Base-by-base conservation (phyloP, 2,329 filamentous ascomycete species). In the Epichloe coenophiala region DNA sequence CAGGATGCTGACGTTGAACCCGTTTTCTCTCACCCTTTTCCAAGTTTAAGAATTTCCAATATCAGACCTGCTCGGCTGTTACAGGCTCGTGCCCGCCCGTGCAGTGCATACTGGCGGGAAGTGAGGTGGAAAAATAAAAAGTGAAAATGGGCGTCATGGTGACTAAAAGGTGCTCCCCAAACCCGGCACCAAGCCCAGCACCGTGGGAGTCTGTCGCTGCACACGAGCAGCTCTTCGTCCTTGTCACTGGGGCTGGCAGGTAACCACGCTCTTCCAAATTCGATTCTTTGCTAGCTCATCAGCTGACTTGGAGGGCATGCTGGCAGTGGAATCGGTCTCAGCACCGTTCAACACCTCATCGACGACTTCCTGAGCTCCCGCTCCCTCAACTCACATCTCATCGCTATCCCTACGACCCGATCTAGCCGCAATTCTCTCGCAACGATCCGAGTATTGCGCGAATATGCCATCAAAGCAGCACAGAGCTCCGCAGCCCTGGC, bases 241-340 rank as follows among this genome's bases (percentile, higher is more conserved):
- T 95, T 39, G 79, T 95, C 40, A 95, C 88, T 0, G 88, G 88
- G 49, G 86, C 87, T 37, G 95, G 94, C 67, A 90, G 87, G 88
- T 90, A 75, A 61, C 57, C 50, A 53, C 54, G 19, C 48, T 21
- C 33, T 15, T 5, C 19, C 13, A 31, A 4, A 8, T 9, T 35
- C 4, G 12, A 6, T 36, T 12, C 38, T 13, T 35, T 12, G 39
- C 27, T 38, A 3, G 6, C 21, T 45, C 27, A 35, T 9, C 36
- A 23, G 46, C 46, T 48, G 35, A 48, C 23, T 12, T 13, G 15
- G 2, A 39, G 7, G 12, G 17, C 19, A 6, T 44, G 5, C 36
- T 43, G 44, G 5, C 65, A 96, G 91, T 64, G 91, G 91, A 54
- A 81, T 96, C 43, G 91, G 91, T 43, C 85, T 91, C 59, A 83